phyloP scores from a whole-genome alignment of 371 early-diverging fungal species.

The Mucor saturninus region DNA sequence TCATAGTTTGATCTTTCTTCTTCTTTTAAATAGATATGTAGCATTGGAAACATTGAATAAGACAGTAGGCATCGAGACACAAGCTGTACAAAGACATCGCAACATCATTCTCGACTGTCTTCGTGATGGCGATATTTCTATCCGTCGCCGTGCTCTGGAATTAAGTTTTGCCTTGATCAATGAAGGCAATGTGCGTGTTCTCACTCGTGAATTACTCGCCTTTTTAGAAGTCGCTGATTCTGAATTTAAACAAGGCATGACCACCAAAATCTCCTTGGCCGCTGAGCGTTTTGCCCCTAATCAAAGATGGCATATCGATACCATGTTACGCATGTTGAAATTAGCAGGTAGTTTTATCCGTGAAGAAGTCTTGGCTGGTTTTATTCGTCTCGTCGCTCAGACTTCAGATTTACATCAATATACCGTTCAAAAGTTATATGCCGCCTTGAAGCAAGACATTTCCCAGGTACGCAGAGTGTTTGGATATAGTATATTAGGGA shows the following conservation, averaged over 20 bases:
- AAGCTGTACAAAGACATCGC: constrained; percentile 97
- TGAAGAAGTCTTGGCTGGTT: constrained; percentile 74
- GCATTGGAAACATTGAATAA: constrained; percentile 93
- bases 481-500: neutral
- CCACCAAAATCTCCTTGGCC: constrained; percentile 86
- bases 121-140: constrained; percentile 94
- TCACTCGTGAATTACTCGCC: constrained; percentile 90
- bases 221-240: constrained; percentile 92
- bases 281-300: constrained; percentile 90
- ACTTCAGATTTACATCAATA: constrained; percentile 84
- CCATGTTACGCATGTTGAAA: constrained; percentile 87
- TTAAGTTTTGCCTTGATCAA: constrained; percentile 95
- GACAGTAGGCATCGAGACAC: constrained; percentile 85
- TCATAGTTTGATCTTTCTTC: too few relatives aligned
- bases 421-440: constrained; percentile 84
- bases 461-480: constrained; percentile 55
- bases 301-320: constrained; percentile 96
- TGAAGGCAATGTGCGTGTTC: constrained; percentile 88
- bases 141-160: constrained; percentile 95
- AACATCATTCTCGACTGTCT: constrained; percentile 95
- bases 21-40: constrained; percentile 72
- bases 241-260: constrained; percentile 90
- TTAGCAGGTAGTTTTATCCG: constrained; percentile 76
- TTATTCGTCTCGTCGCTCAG: constrained; percentile 74
- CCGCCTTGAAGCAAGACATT: constrained; percentile 79